Evolutionary conservation across 768 basidiomycete species (phyloP).

Genomic region (Podaxis sp.): DNA sequence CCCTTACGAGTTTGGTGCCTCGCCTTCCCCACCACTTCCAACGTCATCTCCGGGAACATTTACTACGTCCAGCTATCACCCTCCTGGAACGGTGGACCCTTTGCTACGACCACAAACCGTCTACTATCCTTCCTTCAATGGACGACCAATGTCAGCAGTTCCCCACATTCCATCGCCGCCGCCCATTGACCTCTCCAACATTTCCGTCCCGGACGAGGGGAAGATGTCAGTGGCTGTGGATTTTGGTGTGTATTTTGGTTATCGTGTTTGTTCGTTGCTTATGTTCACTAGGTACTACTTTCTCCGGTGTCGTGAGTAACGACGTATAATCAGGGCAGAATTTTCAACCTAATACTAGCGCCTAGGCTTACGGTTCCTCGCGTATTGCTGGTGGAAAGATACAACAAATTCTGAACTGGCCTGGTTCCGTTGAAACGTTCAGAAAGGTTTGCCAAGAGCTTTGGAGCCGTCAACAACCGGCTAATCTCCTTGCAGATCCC

Average conservation of each 20-base stretch:
- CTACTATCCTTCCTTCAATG: constrained; percentile 22
- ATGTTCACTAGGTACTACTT: constrained; percentile 67
- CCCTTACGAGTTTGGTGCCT: constrained; percentile 28
- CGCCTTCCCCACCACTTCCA: constrained; percentile 20
- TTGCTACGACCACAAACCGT: constrained; percentile 33
- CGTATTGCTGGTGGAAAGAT: constrained; percentile 77
- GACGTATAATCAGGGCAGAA: background rate
- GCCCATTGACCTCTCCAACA: constrained; percentile 22
- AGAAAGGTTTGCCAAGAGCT: constrained; percentile 53
- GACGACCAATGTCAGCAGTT: constrained; percentile 24
- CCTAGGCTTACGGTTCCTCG: constrained; percentile 82
- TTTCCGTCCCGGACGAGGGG: constrained; percentile 54
- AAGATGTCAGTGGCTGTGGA: constrained; percentile 83
- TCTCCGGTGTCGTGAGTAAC: constrained; percentile 77
- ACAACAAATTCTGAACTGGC: constrained; percentile 87
- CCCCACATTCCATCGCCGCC: constrained; percentile 24
- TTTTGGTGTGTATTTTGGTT: constrained; percentile 55
- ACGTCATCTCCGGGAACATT: constrained; percentile 20
- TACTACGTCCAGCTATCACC: constrained; percentile 25
- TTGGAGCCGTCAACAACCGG: constrained; percentile 13
- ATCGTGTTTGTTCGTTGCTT: background rate
- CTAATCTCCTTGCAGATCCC: constrained; percentile 47
- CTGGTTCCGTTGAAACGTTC: constrained; percentile 83
- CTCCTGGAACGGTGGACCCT: constrained; percentile 23
- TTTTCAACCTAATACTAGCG: constrained; percentile 12